phyloP scores from a whole-genome alignment of 805 yeast species.

The Yamadazyma ubonensis region DNA sequence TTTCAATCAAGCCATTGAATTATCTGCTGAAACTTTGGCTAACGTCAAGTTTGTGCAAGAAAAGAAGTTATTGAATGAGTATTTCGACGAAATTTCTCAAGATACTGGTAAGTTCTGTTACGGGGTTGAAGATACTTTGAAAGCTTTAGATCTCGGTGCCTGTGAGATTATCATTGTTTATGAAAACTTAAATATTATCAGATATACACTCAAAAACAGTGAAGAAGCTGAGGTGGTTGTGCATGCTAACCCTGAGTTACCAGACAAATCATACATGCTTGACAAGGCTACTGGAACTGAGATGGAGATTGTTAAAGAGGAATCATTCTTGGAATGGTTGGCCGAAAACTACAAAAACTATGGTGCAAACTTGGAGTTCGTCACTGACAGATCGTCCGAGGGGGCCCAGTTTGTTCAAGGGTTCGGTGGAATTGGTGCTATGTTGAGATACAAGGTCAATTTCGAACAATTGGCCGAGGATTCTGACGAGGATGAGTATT shows the following conservation, averaged over 20 bases:
- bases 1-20: constrained; percentile 97
- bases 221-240: constrained; percentile 77
- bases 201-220: constrained; percentile 80
- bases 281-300: constrained; percentile 89
- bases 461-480: constrained; percentile 93
- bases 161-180: constrained; percentile 89
- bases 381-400: constrained; percentile 93
- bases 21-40: constrained; percentile 94
- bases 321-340: constrained; percentile 91
- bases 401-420: constrained; percentile 99
- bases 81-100: constrained; percentile 96
- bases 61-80: constrained; percentile 86
- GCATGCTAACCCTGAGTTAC: constrained; percentile 68
- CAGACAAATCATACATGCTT: constrained; percentile 70
- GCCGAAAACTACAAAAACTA: constrained; percentile 93
- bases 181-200: constrained; percentile 82
- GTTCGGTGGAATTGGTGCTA: constrained; percentile 98
- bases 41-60: constrained; percentile 98
- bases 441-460: constrained; percentile 93
- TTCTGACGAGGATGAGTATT: constrained; percentile 79
- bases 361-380: constrained; percentile 96
- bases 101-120: constrained; percentile 98
- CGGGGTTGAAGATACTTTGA: constrained; percentile 94
- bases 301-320: constrained; percentile 85
- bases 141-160: constrained; percentile 95